Evolutionary conservation across 176 grass and related monocot species (phyloP), one percentile per base, ranked within the genome.

Genomic region (Musa troglodytarum): DNA sequence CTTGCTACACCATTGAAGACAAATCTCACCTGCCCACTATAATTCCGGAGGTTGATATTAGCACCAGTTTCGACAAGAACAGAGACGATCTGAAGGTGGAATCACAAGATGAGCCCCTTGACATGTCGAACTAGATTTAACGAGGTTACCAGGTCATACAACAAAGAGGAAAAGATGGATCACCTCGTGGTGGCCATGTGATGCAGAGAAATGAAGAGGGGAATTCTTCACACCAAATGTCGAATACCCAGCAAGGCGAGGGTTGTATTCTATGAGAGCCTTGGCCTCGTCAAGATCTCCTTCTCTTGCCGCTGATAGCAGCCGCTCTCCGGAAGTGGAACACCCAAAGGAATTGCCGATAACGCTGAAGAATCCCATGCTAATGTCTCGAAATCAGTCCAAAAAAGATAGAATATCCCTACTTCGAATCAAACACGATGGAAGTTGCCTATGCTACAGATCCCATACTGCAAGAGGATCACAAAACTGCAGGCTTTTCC

Each of bases 161-260:
- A 23, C 68, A 71, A 55, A 68, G 67, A 75, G 12, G 49, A 68
- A 73, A 53, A 61, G 71, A 25, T 81, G 55, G 71, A 74, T 90
- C 64, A 99, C 96, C 91, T 99, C 96, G 22, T 95, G 88, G 73
- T 99, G 96, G 21, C 96, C 96, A 72, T 88, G 87, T 3, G 91
- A 84, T 23, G 96, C 96, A 1, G 91, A 94, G 79, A 88, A 94
- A 88, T 99, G 96, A 26, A 99, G 91, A 59, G 96, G 91, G 7
- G 96, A 89, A 78, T 94, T 99, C 26, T 81, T 81, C 84, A 94
- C 80, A 54, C 90, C 96, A 15, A 99, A 99, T 1, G 88, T 95
- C 0, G 88, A 94, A 78, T 92, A 99, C 57, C 83, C 84, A 1
- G 85, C 88, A 76, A 99, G 95, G 34, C 86, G 85, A 28, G 95